A percentile compares a stretch with the other conserved stretches of the same genome.
phyloP scores from a whole-genome alignment of 2,329 filamentous ascomycete species.

The Ceratocystis huliohia region DNA sequence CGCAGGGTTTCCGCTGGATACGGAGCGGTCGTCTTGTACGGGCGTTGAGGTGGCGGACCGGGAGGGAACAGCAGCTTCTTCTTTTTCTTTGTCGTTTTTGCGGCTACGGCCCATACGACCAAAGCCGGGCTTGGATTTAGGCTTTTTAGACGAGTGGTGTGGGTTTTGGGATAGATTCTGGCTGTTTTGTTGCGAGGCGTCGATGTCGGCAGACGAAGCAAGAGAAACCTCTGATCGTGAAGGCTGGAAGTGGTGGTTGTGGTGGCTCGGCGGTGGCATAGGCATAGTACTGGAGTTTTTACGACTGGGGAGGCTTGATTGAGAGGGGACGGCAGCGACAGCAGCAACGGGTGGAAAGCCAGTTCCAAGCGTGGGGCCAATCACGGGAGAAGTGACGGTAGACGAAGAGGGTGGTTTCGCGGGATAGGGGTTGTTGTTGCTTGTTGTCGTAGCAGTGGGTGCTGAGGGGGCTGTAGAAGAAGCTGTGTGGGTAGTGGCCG shows the following conservation, averaged over 20 bases:
- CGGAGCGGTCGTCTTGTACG: conserved; percentile 19
- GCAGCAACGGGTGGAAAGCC: conserved; percentile 1
- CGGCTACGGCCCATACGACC: conserved; percentile 39
- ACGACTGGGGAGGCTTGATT: conserved; percentile 23
- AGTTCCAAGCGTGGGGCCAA: neutral
- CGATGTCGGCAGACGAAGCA: conserved; percentile 37
- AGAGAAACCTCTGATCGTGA: conserved; percentile 43
- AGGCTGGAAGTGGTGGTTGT: conserved; percentile 32
- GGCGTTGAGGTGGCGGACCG: conserved; percentile 16
- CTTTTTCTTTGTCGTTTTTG: conserved; percentile 41
- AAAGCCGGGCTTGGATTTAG: conserved; percentile 42
- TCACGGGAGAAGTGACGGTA: neutral
- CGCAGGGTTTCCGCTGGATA: conserved; percentile 11
- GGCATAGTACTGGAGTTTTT: conserved; percentile 12
- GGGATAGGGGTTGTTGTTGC: neutral
- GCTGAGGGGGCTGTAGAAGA: conserved; percentile 3
- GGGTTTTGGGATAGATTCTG: neutral
- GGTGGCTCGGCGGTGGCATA: conserved; percentile 25
- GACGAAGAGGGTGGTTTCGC: conserved; percentile 5
- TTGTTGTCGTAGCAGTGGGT: neutral
- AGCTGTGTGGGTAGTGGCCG: conserved; percentile 24
- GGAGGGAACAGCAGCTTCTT: conserved; percentile 24
- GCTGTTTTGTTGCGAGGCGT: conserved; percentile 25
- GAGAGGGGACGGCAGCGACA: conserved; percentile 5
- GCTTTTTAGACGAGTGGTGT: conserved; percentile 30